Conservation (phyloP, 75 land plant genomes). For the Pinus albicaulis region DNA sequence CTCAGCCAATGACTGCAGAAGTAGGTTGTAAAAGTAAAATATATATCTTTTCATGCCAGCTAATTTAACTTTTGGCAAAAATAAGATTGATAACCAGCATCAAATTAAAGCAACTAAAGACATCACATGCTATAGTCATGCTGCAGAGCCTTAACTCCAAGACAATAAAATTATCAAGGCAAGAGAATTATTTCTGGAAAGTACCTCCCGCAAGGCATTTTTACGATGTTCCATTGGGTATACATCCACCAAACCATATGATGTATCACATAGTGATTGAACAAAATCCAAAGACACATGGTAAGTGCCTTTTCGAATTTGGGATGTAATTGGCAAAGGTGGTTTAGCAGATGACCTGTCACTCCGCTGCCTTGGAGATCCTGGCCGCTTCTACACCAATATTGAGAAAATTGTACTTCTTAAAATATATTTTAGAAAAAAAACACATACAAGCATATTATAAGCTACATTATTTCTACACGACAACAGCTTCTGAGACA, state of each 20-base stretch:
- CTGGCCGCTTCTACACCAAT: slow-evolving; percentile 62
- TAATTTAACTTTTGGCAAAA: neutral
- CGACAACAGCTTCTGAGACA: neutral
- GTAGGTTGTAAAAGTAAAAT: neutral
- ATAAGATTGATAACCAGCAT: neutral
- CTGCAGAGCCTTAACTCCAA: neutral
- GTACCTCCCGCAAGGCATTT: slow-evolving; percentile 89
- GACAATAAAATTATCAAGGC: neutral
- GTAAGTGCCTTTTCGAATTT: slow-evolving; percentile 87
- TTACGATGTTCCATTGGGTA: slow-evolving; percentile 96
- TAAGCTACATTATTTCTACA: neutral
- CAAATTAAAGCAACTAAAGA: no score
- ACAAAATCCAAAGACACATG: slow-evolving; percentile 97
- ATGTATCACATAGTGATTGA: slow-evolving; percentile 90
- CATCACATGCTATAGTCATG: neutral
- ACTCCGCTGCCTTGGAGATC: slow-evolving; percentile 71
- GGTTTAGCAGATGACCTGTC: slow-evolving; percentile 70
- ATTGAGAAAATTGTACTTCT: neutral
- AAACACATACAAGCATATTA: neutral
- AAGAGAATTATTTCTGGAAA: slow-evolving; percentile 1
- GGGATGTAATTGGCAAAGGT: slow-evolving; percentile 84
- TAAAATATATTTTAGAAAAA: neutral
- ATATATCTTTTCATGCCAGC: neutral
- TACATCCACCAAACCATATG: slow-evolving; percentile 88
- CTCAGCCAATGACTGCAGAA: slow-evolving; percentile 85